Conservation (phyloP, 139 green algal genomes). For the Cymbomonas tetramitiformis region DNA sequence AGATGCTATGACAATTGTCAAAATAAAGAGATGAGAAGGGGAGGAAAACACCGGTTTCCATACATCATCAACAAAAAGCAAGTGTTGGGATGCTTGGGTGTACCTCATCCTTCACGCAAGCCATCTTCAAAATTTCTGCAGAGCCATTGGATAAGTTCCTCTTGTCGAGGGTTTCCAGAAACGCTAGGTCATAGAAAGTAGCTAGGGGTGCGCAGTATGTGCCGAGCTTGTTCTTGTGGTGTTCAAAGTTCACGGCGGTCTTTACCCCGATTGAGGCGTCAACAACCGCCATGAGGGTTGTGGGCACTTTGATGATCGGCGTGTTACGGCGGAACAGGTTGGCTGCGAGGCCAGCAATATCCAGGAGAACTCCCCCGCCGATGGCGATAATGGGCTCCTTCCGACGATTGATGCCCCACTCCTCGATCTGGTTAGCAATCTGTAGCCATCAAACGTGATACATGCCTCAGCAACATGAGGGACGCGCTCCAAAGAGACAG, state of each 20-base stretch:
- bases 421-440: conserved; percentile 27
- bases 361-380: conserved; percentile 36
- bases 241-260: conserved; percentile 40
- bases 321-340: conserved; percentile 39
- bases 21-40: too few species aligned
- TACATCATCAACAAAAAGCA: too few species aligned
- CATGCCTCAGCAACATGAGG: too few species aligned
- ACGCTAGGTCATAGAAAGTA: conserved; percentile 31
- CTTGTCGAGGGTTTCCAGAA: conserved; percentile 26
- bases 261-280: conserved; percentile 43
- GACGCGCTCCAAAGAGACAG: too few species aligned
- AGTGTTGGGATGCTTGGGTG: too few species aligned
- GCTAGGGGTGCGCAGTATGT: conserved; percentile 38
- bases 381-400: conserved; percentile 40
- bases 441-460: too few species aligned
- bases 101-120: conserved; percentile 35
- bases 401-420: conserved; percentile 36
- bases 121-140: conserved; percentile 45
- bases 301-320: conserved; percentile 40
- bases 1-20: too few species aligned
- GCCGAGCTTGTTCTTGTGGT: conserved; percentile 42
- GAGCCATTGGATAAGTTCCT: conserved; percentile 37
- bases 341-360: conserved; percentile 28
- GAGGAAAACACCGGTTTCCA: too few species aligned
- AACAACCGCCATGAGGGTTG: conserved; percentile 38